Evolutionary conservation across 352 stramenopile genomes (phyloP), one percentile per base, ranked within the genome.

Genomic region (Pythium insidiosum): DNA sequence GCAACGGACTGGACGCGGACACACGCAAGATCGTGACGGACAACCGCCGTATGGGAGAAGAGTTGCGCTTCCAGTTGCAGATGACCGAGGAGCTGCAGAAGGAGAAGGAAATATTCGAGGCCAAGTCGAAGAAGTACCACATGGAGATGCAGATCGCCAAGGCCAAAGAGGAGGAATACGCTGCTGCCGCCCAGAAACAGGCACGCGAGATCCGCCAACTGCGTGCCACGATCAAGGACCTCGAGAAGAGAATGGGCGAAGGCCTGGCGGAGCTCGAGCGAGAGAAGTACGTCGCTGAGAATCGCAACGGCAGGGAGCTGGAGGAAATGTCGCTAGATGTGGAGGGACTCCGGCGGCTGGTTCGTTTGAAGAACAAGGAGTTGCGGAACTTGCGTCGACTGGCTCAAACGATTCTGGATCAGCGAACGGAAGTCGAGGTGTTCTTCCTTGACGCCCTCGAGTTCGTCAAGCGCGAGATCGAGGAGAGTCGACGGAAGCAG

Each of bases 361-460:
- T 98, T 20, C 62, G 70, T 11, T 66, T 97, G 15, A 97, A 97
- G 53, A 97, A 97, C 63, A 90, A 92, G 45, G 92, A 98, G 72
- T 61, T 98, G 26, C 68, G 77, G 12, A 89, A 94, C 42, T 63
- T 98, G 26, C 69, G 87, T 21, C 70, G 72, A 26, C 78, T 97
- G 12, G 75, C 88, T 5, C 76, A 97, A 50, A 90, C 76, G 12
- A 94, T 98, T 36, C 61, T 97, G 29, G 73, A 88, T 37, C 92
- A 97, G 57, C 71, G 91, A 26, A 96, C 82, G 4, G 89, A 97
- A 33, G 58, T 91, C 5, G 77, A 92, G 46, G 83, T 96, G 45
- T 97, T 96, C 59, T 96, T 97, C 44, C 50, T 98, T 31, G 87
- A 97, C 49, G 84, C 87, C 15, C 67, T 98, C 9, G 76, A 90